Evolutionary conservation across 257 asterid genomes (phyloP), one percentile per base, ranked within the genome.

Genomic region (Salvia hispanica): DNA sequence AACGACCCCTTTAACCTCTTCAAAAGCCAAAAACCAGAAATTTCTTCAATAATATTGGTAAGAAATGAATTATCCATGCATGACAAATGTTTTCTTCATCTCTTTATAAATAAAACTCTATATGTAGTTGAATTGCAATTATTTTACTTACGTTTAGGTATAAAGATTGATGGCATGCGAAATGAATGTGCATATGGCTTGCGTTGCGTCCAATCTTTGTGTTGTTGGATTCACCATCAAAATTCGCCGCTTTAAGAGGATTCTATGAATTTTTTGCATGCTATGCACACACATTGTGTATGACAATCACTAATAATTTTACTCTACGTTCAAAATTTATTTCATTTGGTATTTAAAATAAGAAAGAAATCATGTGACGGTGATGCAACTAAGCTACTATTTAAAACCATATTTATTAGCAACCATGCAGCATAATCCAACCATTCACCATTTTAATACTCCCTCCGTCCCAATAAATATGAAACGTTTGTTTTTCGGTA

Each of bases 201-300:
- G 44, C 57, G 31, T 63, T 45, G 44, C 57, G 57, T 31, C 43
- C 45, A 46, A 31, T 63, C 69, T 63, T 46, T 63, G 57, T 46
- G 33, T 46, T 63, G n/a, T 45, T 62, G n/a, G 37, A 31, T 13
- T 42, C 16, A 18, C 46, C 34, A 61, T 21, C 12, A 61, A 9
- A 61, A 39, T 9, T 39, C 5, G 50, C 65, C 37, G 36, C 34
- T 36, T 53, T 58, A 8, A 28, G 12, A 11, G 6, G 37, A 16
- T 11, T 10, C 0, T 37, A 15, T 9, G 52, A 3, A 3, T 3
- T 1, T 42, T 40, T 31, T 5, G 61, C 18, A 31, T 31, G 61
- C 13, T 12, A 3, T 52, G 10, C 18, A 13, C 58, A 52, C 36
- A 21, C 58, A 18, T 52, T 9, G 13, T 52, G 58, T 21, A 52